Conservation (phyloP, 1,284 basidiomycete species). For the Earliella scabrosa region DNA sequence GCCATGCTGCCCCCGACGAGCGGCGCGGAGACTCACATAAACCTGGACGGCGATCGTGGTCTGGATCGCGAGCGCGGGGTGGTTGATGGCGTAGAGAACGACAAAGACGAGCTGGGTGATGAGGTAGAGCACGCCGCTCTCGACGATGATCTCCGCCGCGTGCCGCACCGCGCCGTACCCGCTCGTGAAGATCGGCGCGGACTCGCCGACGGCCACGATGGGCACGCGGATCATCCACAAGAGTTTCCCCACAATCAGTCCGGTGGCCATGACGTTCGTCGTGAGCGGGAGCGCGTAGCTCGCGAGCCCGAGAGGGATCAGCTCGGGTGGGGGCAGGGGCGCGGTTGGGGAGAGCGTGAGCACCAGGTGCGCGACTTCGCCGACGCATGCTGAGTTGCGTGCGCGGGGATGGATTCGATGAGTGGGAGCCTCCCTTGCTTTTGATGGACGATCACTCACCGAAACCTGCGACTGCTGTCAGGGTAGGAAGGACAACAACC, state of each 20-base stretch:
- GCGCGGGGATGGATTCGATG: background rate
- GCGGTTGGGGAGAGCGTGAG: background rate
- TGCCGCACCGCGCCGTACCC: constrained; percentile 6
- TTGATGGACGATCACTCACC: too few relatives aligned
- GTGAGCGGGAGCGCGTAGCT: constrained; percentile 39
- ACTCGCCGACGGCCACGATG: too few relatives aligned
- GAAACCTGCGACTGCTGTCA: constrained; percentile 36
- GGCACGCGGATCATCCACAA: constrained; percentile 30
- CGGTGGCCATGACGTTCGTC: constrained; percentile 43
- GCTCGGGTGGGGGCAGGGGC: background rate
- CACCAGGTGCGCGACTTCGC: constrained; percentile 3
- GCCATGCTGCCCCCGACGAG: background rate
- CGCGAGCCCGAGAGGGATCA: constrained; percentile 27
- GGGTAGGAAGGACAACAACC: constrained; percentile 36
- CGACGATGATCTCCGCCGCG: constrained; percentile 41
- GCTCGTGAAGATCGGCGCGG: background rate
- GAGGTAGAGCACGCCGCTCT: constrained; percentile 45
- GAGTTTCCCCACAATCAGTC: constrained; percentile 41
- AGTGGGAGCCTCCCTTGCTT: too few relatives aligned
- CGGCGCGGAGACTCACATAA: constrained; percentile 34
- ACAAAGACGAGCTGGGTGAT: constrained; percentile 44
- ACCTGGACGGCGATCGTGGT: constrained; percentile 42
- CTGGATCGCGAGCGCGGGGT: constrained; percentile 40
- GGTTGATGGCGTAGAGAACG: constrained; percentile 38
- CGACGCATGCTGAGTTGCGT: constrained; percentile 6